Percentiles rank a stretch among this genome's conserved stretches.
phyloP scores from a whole-genome alignment of 2,329 filamentous ascomycete genomes.

The Fusarium sororula region DNA sequence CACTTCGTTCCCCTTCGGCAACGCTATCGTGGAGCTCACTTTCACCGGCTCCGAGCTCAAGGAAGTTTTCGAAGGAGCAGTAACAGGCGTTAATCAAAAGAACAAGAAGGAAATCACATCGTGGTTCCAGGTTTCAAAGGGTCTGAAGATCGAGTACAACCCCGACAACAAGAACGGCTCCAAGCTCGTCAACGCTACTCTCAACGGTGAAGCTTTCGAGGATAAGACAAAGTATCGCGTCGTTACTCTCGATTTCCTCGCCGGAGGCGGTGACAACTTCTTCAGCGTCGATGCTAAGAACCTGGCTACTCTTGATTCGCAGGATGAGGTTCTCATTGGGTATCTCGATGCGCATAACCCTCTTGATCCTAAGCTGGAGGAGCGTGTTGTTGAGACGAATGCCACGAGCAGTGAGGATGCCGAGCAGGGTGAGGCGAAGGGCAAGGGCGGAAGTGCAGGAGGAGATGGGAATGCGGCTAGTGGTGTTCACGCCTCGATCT shows the following conservation, averaged over 20 bases:
- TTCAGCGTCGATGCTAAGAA: conserved; percentile 49
- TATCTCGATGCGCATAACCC: conserved; percentile 62
- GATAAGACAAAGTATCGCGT: conserved; percentile 60
- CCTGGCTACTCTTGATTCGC: conserved; percentile 59
- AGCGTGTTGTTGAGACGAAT: conserved; percentile 43
- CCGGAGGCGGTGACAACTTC: conserved; percentile 71
- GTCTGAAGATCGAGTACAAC: conserved; percentile 67
- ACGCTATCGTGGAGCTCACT: conserved; percentile 67
- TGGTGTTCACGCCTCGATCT: conserved; percentile 5
- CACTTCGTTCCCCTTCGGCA: conserved; percentile 73
- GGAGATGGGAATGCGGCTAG: conserved; percentile 12
- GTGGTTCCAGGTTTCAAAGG: conserved; percentile 68
- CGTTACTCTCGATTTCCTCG: conserved; percentile 71
- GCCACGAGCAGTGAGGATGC: conserved; percentile 11
- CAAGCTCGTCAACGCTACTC: conserved; percentile 61
- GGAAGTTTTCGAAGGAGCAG: conserved; percentile 67
- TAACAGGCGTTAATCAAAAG: conserved; percentile 63
- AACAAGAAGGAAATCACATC: conserved; percentile 63
- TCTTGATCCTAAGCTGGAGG: conserved; percentile 59
- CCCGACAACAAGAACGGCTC: conserved; percentile 58
- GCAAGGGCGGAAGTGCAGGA: conserved; percentile 3
- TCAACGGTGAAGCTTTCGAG: conserved; percentile 60
- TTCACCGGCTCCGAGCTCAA: conserved; percentile 64
- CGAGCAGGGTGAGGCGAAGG: conserved; percentile 17
- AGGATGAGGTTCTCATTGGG: conserved; percentile 62